Conservation (phyloP, 2,329 filamentous ascomycete genomes). For the Sodiomyces alkalinus region DNA sequence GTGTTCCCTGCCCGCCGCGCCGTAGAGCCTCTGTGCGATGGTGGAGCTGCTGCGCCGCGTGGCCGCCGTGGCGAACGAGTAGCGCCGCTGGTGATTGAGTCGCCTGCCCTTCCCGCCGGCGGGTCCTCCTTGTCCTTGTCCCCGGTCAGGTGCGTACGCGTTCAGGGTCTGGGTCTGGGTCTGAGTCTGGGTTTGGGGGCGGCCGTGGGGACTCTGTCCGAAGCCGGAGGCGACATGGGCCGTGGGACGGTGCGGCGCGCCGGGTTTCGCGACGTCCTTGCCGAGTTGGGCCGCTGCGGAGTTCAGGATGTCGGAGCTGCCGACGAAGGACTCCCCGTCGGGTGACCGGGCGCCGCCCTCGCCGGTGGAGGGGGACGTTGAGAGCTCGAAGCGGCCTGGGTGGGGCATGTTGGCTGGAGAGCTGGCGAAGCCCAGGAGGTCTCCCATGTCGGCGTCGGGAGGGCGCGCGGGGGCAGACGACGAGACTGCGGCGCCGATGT, state of each 20-base stretch:
- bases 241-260: slow-evolving; percentile 3
- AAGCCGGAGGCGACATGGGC: slow-evolving; percentile 5
- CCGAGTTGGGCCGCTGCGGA: slow-evolving; percentile 3
- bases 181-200: too few relatives aligned
- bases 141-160: slow-evolving; percentile 7
- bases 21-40: slow-evolving; percentile 38
- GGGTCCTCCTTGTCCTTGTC: slow-evolving; percentile 15
- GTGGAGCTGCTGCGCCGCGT: slow-evolving; percentile 31
- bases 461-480: slow-evolving; percentile 17
- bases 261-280: slow-evolving; percentile 2
- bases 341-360: slow-evolving; percentile 23
- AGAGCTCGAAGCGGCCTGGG: slow-evolving; percentile 59
- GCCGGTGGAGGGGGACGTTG: slow-evolving; percentile 27
- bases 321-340: slow-evolving; percentile 14
- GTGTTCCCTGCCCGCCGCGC: slow-evolving; percentile 12
- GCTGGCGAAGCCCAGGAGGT: slow-evolving; percentile 54
- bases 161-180: background rate
- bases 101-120: slow-evolving; percentile 16
- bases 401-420: slow-evolving; percentile 54
- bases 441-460: slow-evolving; percentile 24
- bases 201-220: slow-evolving; percentile 20
- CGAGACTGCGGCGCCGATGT: slow-evolving; percentile 48
- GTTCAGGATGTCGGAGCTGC: slow-evolving; percentile 4
- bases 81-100: slow-evolving; percentile 38
- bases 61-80: slow-evolving; percentile 35